phyloP scores from a whole-genome alignment of 2,329 filamentous ascomycete genomes.

The Immersiporthe knoxdaviesiana region DNA sequence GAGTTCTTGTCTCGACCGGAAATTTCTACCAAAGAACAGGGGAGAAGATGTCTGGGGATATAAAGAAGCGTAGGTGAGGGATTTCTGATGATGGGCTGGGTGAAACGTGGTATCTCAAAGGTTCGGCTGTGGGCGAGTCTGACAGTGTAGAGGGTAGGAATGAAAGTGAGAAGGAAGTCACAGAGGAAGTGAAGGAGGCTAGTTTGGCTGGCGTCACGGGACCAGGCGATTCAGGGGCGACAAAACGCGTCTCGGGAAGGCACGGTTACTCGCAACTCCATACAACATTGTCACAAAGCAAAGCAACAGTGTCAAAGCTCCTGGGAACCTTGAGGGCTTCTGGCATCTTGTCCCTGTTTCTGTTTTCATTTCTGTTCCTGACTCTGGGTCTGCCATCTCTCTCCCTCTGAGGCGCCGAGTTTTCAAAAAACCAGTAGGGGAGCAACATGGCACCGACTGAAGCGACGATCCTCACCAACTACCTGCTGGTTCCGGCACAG shows the following conservation, averaged over 20 bases:
- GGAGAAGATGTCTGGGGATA: not conserved
- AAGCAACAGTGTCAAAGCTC: not conserved
- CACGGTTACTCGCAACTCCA: not conserved
- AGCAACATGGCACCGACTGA: constrained; percentile 73
- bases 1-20: not conserved
- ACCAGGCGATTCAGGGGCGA: constrained; percentile 23
- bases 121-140: not conserved
- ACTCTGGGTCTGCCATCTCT: not conserved
- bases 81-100: not conserved
- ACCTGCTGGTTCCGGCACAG: constrained; percentile 75
- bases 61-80: not conserved
- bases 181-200: constrained; percentile 10
- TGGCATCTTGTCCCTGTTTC: not conserved
- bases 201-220: constrained; percentile 25
- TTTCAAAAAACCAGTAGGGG: too few species aligned
- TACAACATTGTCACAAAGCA: not conserved
- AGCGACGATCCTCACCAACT: constrained; percentile 73
- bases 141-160: constrained; percentile 1
- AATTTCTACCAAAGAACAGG: not conserved
- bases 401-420: too few species aligned
- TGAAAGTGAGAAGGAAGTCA: constrained; percentile 15
- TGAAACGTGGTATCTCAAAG: not conserved
- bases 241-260: constrained; percentile 23
- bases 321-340: not conserved
- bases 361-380: not conserved